phyloP scores from a whole-genome alignment of 2,329 filamentous ascomycete genomes.

The Hypoxylon sp. region DNA sequence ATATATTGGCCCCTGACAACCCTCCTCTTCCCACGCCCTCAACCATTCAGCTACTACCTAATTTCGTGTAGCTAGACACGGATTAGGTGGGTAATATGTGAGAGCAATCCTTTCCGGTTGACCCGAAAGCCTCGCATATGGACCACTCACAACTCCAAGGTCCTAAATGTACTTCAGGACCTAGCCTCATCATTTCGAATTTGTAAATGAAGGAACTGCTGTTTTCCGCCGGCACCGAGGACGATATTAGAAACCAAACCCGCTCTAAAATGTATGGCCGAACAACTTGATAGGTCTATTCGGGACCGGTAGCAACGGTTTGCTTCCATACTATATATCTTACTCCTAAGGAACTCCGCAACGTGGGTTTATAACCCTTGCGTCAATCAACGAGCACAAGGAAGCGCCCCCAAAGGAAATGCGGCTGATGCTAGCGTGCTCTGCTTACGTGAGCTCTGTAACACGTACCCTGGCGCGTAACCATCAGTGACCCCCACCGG shows the following conservation, averaged over 20 bases:
- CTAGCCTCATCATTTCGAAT: background rate
- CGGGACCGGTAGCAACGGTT: background rate
- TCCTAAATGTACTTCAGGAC: background rate
- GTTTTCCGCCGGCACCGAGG: background rate
- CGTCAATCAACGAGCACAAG: background rate
- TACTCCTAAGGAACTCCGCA: background rate
- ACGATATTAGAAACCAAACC: background rate
- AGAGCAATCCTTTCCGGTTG: background rate
- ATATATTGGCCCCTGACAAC: background rate
- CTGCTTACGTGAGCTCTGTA: slow-evolving; percentile 2
- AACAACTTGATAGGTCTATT: background rate
- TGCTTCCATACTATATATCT: background rate
- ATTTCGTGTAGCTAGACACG: background rate
- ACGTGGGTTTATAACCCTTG: background rate
- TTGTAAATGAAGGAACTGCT: background rate
- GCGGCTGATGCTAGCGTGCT: background rate
- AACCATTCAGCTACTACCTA: background rate
- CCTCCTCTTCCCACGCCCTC: background rate
- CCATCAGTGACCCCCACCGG: background rate
- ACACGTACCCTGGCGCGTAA: too few species aligned
- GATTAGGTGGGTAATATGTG: background rate
- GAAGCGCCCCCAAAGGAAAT: background rate
- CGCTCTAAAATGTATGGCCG: background rate
- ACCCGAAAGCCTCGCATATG: background rate
- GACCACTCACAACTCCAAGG: background rate